A percentile compares a stretch with the other conserved stretches of the same genome.
Conservation (phyloP, 2,329 filamentous ascomycete species). For the Botryotinia globosa region DNA sequence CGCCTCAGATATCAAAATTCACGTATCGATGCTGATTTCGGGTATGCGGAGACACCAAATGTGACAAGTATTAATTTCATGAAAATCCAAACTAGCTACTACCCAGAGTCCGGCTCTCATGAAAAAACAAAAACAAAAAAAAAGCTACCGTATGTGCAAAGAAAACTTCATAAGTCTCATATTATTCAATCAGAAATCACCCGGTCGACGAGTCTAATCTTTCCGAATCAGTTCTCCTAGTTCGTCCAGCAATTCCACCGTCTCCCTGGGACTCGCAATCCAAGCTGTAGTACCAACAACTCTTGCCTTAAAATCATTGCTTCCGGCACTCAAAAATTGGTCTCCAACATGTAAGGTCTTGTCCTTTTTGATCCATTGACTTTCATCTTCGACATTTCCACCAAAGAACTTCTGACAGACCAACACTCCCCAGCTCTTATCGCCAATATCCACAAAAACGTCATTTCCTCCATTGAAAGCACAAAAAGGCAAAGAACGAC, state of each 20-base stretch:
- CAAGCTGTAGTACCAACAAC: constrained; percentile 92
- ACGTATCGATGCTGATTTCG: not conserved
- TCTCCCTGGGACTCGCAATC: constrained; percentile 92
- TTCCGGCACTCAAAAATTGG: constrained; percentile 91
- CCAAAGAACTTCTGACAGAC: constrained; percentile 92
- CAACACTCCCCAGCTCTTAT: constrained; percentile 93
- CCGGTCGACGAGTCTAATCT: not conserved
- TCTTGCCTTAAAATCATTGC: constrained; percentile 95
- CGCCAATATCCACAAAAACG: constrained; percentile 97
- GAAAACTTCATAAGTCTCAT: not conserved
- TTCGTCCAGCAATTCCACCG: constrained; percentile 85
- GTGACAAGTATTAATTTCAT: not conserved
- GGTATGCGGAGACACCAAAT: not conserved
- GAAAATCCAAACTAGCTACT: not conserved
- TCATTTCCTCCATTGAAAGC: constrained; percentile 98
- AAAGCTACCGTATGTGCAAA: not conserved
- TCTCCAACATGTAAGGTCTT: constrained; percentile 93
- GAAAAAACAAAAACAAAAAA: not conserved
- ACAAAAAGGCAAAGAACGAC: constrained; percentile 76
- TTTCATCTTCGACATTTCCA: constrained; percentile 33
- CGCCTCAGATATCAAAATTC: not conserved
- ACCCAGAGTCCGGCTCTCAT: not conserved
- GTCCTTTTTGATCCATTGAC: constrained; percentile 57
- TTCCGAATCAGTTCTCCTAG: constrained; percentile 52
- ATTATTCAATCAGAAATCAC: not conserved